Conservation (phyloP, 164 flowering plant species). For the Magnolia officinalis region DNA sequence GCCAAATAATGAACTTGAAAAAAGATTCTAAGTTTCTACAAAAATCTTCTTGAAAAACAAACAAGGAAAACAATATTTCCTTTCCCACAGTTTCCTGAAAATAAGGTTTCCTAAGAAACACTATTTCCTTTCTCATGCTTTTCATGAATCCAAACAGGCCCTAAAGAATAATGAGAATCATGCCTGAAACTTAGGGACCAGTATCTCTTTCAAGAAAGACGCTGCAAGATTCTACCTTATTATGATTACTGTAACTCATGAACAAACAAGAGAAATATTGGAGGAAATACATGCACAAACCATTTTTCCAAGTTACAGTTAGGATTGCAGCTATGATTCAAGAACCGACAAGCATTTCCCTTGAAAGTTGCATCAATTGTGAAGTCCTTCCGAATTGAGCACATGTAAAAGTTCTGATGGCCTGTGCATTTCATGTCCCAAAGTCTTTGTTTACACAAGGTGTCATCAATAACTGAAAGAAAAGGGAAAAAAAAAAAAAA, state of each 20-base stretch:
- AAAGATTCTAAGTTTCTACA: too few relatives aligned
- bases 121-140: too few relatives aligned
- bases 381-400: conserved; percentile 82
- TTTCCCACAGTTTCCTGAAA: too few relatives aligned
- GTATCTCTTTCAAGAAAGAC: background rate
- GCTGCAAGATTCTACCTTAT: background rate
- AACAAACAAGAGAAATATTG: too few relatives aligned
- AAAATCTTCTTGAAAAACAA: too few relatives aligned
- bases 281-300: too few relatives aligned
- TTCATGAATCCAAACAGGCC: background rate
- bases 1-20: too few relatives aligned
- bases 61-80: too few relatives aligned
- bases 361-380: conserved; percentile 95
- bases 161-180: background rate
- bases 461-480: conserved; percentile 79
- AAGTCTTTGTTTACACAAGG: conserved; percentile 78
- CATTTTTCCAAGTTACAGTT: conserved; percentile 65
- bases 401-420: conserved; percentile 80
- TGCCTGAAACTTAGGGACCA: background rate
- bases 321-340: conserved; percentile 93
- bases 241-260: background rate
- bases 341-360: conserved; percentile 77
- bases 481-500: conserved; percentile 1
- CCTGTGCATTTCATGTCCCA: conserved; percentile 88
- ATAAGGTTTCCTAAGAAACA: too few relatives aligned